These are phyloP conservation scores for Leucocoprinus birnbaumii DNA, from an alignment of 768 basidiomycete genomes.

Conservation along the genomic window DNA sequence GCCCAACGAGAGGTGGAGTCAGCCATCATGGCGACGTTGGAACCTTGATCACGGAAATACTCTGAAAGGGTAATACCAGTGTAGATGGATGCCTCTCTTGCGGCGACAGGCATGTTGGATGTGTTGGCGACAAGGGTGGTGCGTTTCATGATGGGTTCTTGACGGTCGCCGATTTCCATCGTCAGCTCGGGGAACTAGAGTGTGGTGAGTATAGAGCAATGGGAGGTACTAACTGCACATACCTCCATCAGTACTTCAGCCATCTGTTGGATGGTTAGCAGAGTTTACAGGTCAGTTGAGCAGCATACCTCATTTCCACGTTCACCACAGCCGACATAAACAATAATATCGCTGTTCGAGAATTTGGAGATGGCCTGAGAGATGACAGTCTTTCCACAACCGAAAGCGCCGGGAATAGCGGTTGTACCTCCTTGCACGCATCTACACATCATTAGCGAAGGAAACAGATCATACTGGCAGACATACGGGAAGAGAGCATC, in stretches of 20 bases:
- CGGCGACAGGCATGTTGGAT: constrained; percentile 99
- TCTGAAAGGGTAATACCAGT: constrained; percentile 99
- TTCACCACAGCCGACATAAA: constrained; percentile 99
- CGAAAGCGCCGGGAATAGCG: constrained; percentile 98
- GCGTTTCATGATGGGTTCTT: constrained; percentile 99
- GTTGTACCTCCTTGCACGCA: constrained; percentile 97
- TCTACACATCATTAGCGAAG: constrained; percentile 32
- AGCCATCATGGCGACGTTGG: constrained; percentile 99
- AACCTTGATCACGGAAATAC: constrained; percentile 99
- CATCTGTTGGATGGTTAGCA: constrained; percentile 49
- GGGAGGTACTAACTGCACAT: not conserved
- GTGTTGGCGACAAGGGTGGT: constrained; percentile 99
- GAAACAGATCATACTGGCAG: no score
- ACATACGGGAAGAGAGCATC: constrained; percentile 95
- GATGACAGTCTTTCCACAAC: constrained; percentile 98
- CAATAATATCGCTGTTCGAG: constrained; percentile 98
- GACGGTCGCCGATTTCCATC: constrained; percentile 86
- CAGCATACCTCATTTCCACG: constrained; percentile 86
- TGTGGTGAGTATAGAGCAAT: constrained; percentile 5
- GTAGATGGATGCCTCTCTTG: constrained; percentile 98
- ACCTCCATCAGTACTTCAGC: constrained; percentile 99
- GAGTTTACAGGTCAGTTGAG: not conserved
- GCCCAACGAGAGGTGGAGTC: constrained; percentile 99
- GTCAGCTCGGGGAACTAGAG: constrained; percentile 82
- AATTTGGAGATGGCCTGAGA: constrained; percentile 97